Conservation (phyloP, 257 asterid species). For the Coffea eugenioides region DNA sequence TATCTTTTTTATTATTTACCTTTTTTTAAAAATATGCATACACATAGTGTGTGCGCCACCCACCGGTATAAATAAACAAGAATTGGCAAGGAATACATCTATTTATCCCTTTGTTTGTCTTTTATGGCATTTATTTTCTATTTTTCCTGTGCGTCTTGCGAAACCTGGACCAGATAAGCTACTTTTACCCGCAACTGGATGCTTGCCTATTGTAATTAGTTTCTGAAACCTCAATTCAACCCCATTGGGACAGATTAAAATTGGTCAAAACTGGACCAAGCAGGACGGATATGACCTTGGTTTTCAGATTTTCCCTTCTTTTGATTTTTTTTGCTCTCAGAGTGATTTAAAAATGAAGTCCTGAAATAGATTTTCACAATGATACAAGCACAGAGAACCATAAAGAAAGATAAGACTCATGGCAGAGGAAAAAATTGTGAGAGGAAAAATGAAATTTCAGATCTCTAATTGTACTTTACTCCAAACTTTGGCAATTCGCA, state of each 20-base stretch:
- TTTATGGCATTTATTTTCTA: background rate
- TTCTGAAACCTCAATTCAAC: background rate
- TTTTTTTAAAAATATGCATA: too few species aligned
- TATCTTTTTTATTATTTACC: too few species aligned
- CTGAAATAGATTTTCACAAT: background rate
- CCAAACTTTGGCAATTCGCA: background rate
- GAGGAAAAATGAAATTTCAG: background rate
- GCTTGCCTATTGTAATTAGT: background rate
- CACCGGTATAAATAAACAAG: too few species aligned
- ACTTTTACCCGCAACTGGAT: background rate
- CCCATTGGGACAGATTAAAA: background rate
- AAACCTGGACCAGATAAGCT: background rate
- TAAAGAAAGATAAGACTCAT: background rate
- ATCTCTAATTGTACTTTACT: background rate
- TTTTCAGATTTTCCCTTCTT: background rate
- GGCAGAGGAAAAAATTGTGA: background rate
- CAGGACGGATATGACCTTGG: background rate
- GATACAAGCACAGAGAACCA: background rate
- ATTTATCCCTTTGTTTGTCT: too few species aligned
- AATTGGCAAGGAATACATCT: too few species aligned
- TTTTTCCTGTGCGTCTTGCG: background rate
- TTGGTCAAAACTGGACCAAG: background rate
- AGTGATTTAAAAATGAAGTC: background rate
- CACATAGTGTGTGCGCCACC: too few species aligned
- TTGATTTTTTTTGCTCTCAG: too few species aligned